Evolutionary conservation across 2,329 filamentous ascomycete genomes (phyloP).

Genomic region (Allantophomopsis lycopodina): DNA sequence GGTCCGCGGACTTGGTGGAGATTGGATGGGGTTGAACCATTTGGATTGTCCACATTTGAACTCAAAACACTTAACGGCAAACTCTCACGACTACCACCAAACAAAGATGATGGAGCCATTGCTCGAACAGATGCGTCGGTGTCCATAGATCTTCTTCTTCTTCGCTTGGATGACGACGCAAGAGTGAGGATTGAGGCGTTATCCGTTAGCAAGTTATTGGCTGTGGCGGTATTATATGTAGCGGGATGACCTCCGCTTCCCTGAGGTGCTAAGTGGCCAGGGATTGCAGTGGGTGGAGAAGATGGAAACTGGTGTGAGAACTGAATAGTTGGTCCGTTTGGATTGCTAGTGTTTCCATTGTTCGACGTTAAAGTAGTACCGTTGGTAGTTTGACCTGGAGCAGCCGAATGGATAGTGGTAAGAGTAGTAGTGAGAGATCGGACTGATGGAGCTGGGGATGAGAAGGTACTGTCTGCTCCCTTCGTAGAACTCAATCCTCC

Average conservation of each 20-base stretch:
- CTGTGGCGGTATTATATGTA: constrained; percentile 66
- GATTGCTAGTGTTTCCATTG: constrained; percentile 11
- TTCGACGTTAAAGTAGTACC: constrained; percentile 27
- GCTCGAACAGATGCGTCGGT: constrained; percentile 78
- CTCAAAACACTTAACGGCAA: constrained; percentile 68
- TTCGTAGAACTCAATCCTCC: constrained; percentile 52
- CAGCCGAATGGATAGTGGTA: constrained; percentile 71
- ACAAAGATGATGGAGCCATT: constrained; percentile 69
- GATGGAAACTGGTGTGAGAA: constrained; percentile 53
- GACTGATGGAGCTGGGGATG: constrained; percentile 68
- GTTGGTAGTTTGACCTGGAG: constrained; percentile 27
- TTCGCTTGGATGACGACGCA: constrained; percentile 68
- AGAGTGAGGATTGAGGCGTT: constrained; percentile 78
- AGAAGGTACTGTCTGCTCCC: constrained; percentile 66
- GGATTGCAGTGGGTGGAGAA: constrained; percentile 58
- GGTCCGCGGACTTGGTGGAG: constrained; percentile 36
- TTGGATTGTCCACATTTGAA: constrained; percentile 45
- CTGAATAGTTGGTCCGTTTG: constrained; percentile 28
- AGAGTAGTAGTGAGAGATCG: constrained; percentile 72
- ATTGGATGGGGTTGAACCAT: constrained; percentile 31
- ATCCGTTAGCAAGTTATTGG: constrained; percentile 71
- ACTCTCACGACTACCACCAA: constrained; percentile 69
- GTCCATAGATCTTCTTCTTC: constrained; percentile 66
- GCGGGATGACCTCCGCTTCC: constrained; percentile 38
- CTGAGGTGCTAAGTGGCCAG: constrained; percentile 48